Conservation (phyloP, 176 grass and related monocot species). For the Neostapfia colusana region DNA sequence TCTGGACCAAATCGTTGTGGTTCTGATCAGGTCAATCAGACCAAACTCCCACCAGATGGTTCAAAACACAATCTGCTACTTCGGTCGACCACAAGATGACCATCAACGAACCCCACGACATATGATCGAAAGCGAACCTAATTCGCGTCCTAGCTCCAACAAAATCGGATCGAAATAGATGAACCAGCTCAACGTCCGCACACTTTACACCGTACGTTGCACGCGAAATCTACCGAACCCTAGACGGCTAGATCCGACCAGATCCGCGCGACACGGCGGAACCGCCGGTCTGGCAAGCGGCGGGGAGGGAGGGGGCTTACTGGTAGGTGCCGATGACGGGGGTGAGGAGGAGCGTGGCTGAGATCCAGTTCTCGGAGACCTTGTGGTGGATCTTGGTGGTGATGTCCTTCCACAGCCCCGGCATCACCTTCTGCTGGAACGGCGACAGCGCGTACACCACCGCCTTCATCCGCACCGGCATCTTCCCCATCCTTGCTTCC, state of each 20-base stretch:
- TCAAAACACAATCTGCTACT: neutral
- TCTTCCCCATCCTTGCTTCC: constrained; percentile 69
- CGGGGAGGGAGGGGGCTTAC: constrained; percentile 33
- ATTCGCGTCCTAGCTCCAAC: neutral
- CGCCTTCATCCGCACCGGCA: constrained; percentile 89
- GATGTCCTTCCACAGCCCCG: constrained; percentile 95
- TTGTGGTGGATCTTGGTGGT: constrained; percentile 98
- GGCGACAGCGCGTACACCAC: constrained; percentile 94
- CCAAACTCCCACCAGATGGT: neutral
- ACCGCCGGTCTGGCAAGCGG: neutral
- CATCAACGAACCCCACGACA: neutral
- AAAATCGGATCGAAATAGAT: neutral
- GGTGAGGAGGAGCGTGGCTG: constrained; percentile 70
- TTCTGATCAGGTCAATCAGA: neutral
- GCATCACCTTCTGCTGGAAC: constrained; percentile 99
- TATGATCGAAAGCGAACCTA: neutral
- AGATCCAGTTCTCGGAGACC: constrained; percentile 99
- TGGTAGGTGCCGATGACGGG: constrained; percentile 87
- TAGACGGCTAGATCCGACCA: constrained; percentile 5
- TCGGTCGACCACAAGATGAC: neutral
- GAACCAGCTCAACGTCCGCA: neutral
- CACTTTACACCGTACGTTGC: neutral
- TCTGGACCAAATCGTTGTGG: neutral
- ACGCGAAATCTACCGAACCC: neutral
- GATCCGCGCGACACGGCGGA: neutral